Evolutionary conservation across 352 stramenopile genomes (phyloP).

Genomic region (Stramenopiles sp.): DNA sequence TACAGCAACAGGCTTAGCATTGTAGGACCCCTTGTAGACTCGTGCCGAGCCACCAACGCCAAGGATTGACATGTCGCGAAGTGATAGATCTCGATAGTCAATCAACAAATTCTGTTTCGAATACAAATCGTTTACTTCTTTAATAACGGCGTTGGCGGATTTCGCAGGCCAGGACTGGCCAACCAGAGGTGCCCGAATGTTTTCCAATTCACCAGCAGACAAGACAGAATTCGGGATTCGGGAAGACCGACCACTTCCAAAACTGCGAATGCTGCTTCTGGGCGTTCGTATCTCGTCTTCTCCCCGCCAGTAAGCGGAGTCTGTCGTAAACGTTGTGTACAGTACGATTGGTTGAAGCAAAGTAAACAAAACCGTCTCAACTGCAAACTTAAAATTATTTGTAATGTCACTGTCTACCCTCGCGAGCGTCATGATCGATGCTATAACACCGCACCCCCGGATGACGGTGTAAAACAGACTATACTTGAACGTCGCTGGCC

Average conservation of each 20-base stretch:
- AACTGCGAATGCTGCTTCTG: background rate
- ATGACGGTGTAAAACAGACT: background rate
- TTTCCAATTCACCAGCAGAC: too few species aligned
- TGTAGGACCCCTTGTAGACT: conserved; percentile 6
- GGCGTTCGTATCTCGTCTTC: background rate
- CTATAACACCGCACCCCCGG: background rate
- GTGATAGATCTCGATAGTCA: background rate
- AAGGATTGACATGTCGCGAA: background rate
- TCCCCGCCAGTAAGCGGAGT: background rate
- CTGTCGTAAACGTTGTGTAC: background rate
- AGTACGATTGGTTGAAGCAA: background rate
- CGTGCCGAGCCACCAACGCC: background rate
- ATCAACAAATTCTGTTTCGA: background rate
- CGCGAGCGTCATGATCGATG: background rate
- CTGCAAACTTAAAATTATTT: background rate
- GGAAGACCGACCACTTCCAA: too few species aligned
- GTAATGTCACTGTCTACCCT: background rate
- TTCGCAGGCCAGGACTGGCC: too few species aligned
- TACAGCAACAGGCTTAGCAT: background rate
- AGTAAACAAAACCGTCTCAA: background rate
- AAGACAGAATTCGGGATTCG: too few species aligned
- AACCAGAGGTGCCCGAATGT: too few species aligned
- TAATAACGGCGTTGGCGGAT: too few species aligned
- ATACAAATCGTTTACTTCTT: too few species aligned
- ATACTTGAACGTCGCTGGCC: background rate